Evolutionary conservation across 2,329 filamentous ascomycete species (phyloP), one percentile per base, ranked within the genome.

Genomic region (Ophiostoma piceae): DNA sequence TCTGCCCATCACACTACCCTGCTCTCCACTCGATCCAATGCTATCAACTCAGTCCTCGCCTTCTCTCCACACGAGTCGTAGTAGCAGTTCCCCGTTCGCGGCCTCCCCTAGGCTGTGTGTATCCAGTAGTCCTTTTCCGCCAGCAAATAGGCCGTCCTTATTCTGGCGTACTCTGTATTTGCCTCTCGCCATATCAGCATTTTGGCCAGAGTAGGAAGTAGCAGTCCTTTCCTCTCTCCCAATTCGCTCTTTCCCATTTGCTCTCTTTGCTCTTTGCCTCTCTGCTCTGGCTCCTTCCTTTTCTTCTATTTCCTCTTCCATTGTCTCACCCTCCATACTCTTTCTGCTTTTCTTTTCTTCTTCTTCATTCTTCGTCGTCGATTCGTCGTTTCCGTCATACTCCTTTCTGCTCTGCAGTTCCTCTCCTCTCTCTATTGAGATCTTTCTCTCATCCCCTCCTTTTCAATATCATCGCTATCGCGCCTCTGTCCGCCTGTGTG

Each of bases 221-320:
- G 22, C 51, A n/a, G 47, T 54, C 47, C 47, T 54, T 54, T 35
- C 35, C 47, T 54, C 51, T 57, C 22, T 29, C 51, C 51, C 51
- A 57, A 57, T 57, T 57, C n/a, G 51, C 51, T 57, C 51, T 57
- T 57, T 57, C 22, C 51, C 51, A 57, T 57, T 57, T 57, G n/a
- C 22, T 57, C 22, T 7, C 14, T 22, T 51, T 51, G 47, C 47
- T 51, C 19, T 51, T 51, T 51, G 7, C 43, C 16, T 47, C 2
- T 47, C 51, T 22, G n/a, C 12, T 8, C 9, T 57, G 3, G 51
- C 51, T 57, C n/a, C 51, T 57, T 57, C 51, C 51, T 57, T 57
- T 57, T 57, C 51, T 57, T 57, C 51, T 57, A 57, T 57, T 57
- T 26, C 9, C n/a, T 57, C 51, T 57, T 57, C 51, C 22, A 57